Conservation (phyloP, 306 rosid species). For the Prunus davidiana region DNA sequence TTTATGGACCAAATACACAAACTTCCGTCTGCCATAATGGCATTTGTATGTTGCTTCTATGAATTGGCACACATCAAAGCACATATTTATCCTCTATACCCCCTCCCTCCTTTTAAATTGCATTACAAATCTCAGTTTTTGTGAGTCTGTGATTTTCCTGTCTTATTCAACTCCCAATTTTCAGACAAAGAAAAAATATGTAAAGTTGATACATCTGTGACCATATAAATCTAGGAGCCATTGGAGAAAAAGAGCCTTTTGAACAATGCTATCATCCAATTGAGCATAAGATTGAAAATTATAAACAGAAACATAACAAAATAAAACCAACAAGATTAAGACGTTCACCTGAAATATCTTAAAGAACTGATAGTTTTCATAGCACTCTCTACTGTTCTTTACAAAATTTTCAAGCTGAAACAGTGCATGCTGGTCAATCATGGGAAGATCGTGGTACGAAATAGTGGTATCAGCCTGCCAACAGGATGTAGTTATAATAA, state of each 20-base stretch:
- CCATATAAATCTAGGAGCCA: not conserved
- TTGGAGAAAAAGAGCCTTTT: not conserved
- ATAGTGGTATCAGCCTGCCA: slow-evolving; percentile 68
- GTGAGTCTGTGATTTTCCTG: not conserved
- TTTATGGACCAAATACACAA: not conserved
- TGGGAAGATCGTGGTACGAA: slow-evolving; percentile 77
- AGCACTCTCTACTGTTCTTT: slow-evolving; percentile 67
- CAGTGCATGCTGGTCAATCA: slow-evolving; percentile 81
- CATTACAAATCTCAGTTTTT: not conserved
- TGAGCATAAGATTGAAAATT: not conserved
- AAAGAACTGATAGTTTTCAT: slow-evolving; percentile 85
- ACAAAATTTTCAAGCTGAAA: slow-evolving; percentile 93
- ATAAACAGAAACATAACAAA: not conserved
- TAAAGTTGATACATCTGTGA: not conserved
- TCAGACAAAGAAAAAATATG: not conserved
- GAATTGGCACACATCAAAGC: not conserved
- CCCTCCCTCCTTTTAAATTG: not conserved
- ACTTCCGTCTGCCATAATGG: not conserved
- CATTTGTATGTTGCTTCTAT: not conserved
- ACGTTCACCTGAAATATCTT: slow-evolving; percentile 89
- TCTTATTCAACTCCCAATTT: not conserved
- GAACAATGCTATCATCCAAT: not conserved
- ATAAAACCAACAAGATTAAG: slow-evolving; percentile 6
- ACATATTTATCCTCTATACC: not conserved
- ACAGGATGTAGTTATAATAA: slow-evolving; percentile 9